These are phyloP conservation scores for Globisporangium acanthophoron DNA, from an alignment of 352 stramenopile genomes.

Conservation along the genomic window DNA sequence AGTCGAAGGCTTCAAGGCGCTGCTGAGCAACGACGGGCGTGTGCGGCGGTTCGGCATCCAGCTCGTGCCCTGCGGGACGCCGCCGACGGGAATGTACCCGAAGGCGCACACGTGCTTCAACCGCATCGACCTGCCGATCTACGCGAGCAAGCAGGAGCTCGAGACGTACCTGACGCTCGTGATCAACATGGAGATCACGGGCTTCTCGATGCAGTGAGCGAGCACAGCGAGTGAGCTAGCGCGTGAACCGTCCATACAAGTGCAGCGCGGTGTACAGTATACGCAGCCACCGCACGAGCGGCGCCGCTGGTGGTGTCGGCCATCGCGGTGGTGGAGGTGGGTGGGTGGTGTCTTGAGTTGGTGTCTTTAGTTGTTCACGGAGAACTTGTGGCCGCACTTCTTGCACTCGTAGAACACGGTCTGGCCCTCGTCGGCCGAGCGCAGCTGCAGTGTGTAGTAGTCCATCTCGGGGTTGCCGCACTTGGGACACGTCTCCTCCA, in stretches of 20 bases:
- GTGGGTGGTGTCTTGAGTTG: too few species aligned
- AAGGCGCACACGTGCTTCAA: slow-evolving; percentile 88
- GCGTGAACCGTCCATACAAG: too few species aligned
- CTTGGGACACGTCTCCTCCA: slow-evolving; percentile 98
- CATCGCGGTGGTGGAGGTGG: too few species aligned
- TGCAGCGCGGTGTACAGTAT: too few species aligned
- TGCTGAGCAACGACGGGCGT: slow-evolving; percentile 72
- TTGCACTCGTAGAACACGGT: slow-evolving; percentile 99
- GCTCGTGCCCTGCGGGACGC: slow-evolving; percentile 78
- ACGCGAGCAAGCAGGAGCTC: too few species aligned
- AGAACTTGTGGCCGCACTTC: slow-evolving; percentile 92
- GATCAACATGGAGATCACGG: too few species aligned
- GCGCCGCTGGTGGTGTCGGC: too few species aligned
- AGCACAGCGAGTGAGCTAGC: too few species aligned
- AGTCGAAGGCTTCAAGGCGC: slow-evolving; percentile 93
- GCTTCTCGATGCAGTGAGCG: too few species aligned
- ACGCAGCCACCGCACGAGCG: too few species aligned
- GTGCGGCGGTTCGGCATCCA: slow-evolving; percentile 97
- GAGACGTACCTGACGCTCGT: too few species aligned
- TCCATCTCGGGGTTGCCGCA: slow-evolving; percentile 96
- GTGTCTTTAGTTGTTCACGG: slow-evolving; percentile 76
- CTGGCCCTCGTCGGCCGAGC: slow-evolving; percentile 98
- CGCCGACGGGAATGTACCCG: slow-evolving; percentile 67
- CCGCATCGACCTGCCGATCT: slow-evolving; percentile 54
- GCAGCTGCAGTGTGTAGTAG: slow-evolving; percentile 99